A percentile compares a stretch with the other conserved stretches of the same genome.
These are phyloP conservation scores for Aphelidium insulamus DNA, from an alignment of 371 early-diverging fungal species.

Conservation along the genomic window DNA sequence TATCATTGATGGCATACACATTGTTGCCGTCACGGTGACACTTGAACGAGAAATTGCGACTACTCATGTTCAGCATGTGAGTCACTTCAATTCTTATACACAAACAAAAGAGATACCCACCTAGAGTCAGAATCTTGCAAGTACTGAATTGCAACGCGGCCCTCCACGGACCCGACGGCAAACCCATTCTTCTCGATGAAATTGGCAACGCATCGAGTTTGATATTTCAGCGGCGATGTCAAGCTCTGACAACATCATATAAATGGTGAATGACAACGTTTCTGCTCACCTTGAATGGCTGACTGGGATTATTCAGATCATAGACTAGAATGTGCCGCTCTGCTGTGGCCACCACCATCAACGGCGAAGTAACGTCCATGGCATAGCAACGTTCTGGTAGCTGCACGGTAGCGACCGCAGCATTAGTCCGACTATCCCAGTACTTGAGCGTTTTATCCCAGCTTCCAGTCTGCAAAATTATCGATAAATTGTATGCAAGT, in stretches of 20 bases:
- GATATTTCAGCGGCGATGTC: conserved; percentile 63
- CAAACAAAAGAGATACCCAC: neutral
- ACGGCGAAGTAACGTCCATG: conserved; percentile 51
- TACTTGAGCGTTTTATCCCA: conserved; percentile 96
- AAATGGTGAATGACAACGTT: neutral
- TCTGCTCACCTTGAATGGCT: conserved; percentile 31
- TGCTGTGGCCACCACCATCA: conserved; percentile 59
- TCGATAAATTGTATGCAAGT: too few relatives aligned
- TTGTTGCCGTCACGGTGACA: conserved; percentile 65
- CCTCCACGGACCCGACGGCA: conserved; percentile 79
- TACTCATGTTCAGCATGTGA: conserved; percentile 3
- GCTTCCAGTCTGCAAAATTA: conserved; percentile 63
- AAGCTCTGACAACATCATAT: conserved; percentile 14
- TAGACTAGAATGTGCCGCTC: conserved; percentile 52
- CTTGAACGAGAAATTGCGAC: conserved; percentile 73
- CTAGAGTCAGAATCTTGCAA: conserved; percentile 58
- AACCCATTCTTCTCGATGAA: conserved; percentile 57
- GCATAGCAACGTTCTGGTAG: conserved; percentile 68
- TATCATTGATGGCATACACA: conserved; percentile 59
- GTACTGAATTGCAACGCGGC: conserved; percentile 78
- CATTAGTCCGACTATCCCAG: conserved; percentile 67
- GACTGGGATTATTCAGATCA: conserved; percentile 52
- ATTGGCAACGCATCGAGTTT: conserved; percentile 54
- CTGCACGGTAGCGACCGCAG: conserved; percentile 40
- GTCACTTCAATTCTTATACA: neutral